These are phyloP conservation scores for Nakaseomyces bracarensis DNA, from an alignment of 1,139 yeast genomes.

Conservation along the genomic window DNA sequence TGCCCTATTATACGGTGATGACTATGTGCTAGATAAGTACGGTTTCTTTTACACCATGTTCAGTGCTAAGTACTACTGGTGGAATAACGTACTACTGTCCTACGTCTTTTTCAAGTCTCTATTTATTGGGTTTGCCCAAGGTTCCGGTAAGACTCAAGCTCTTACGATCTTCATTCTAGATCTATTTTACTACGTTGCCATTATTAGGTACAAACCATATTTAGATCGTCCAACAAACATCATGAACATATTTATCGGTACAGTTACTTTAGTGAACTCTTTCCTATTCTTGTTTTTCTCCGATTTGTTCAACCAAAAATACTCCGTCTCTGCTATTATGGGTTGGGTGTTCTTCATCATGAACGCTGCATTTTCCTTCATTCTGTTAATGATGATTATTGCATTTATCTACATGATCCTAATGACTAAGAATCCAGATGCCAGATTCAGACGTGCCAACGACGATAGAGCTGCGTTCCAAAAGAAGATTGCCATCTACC, in stretches of 20 bases:
- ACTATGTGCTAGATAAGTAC: constrained; percentile 53
- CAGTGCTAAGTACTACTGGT: constrained; percentile 66
- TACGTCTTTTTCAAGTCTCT: constrained; percentile 53
- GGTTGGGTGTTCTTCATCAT: constrained; percentile 72
- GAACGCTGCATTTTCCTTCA: constrained; percentile 68
- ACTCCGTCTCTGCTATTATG: constrained; percentile 62
- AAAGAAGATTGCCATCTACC: constrained; percentile 39
- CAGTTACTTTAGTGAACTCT: constrained; percentile 60
- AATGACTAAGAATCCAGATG: constrained; percentile 70
- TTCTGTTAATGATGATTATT: constrained; percentile 53
- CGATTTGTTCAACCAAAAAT: constrained; percentile 60
- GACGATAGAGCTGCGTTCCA: constrained; percentile 83
- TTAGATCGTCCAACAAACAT: constrained; percentile 67
- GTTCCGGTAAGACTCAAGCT: constrained; percentile 62
- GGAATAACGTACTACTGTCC: constrained; percentile 50
- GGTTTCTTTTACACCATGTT: constrained; percentile 83
- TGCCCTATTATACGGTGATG: constrained; percentile 65
- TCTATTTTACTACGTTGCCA: constrained; percentile 48
- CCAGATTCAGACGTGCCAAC: constrained; percentile 71
- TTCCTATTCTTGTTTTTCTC: constrained; percentile 69
- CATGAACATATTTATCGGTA: constrained; percentile 52
- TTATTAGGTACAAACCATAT: constrained; percentile 55
- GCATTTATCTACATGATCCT: constrained; percentile 49
- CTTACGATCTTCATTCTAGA: constrained; percentile 58
- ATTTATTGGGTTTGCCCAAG: constrained; percentile 62